Conservation (phyloP, 345 rosid genomes). For the Raphanus sativus region DNA sequence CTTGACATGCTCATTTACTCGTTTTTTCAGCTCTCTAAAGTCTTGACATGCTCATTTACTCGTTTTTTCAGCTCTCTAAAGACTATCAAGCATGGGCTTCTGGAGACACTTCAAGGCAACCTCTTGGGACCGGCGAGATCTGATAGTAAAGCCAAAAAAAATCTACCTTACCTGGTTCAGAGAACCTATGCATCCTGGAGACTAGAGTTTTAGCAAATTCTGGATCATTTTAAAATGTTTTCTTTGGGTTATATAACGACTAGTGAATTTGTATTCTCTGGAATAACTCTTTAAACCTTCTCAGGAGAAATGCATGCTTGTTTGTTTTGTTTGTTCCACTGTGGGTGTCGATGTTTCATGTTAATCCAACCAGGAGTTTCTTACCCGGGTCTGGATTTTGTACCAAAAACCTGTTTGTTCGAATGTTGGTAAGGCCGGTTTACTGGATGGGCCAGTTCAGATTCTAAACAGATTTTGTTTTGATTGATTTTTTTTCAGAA, state of each 20-base stretch:
- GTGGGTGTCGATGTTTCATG: not conserved
- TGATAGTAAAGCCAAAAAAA: slow-evolving; percentile 39
- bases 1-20: not conserved
- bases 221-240: slow-evolving; percentile 6
- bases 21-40: slow-evolving; percentile 68
- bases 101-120: slow-evolving; percentile 83
- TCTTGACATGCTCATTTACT: not conserved
- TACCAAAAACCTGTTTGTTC: not conserved
- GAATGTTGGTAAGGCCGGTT: not conserved
- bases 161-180: slow-evolving; percentile 6
- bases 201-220: not conserved
- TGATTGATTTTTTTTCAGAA: not conserved
- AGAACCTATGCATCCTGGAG: not conserved
- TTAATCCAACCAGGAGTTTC: not conserved
- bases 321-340: slow-evolving; percentile 25
- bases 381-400: not conserved
- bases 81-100: slow-evolving; percentile 95
- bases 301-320: slow-evolving; percentile 7
- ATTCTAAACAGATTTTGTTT: not conserved
- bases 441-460: not conserved
- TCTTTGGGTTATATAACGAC: not conserved
- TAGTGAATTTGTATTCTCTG: slow-evolving; percentile 12
- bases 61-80: slow-evolving; percentile 62
- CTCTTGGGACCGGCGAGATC: slow-evolving; percentile 87
- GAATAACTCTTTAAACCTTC: slow-evolving; percentile 10